Percentiles rank a stretch among this genome's conserved stretches.
Conservation (phyloP, 108 stramenopile species). For the Discostella pseudostelligera region DNA sequence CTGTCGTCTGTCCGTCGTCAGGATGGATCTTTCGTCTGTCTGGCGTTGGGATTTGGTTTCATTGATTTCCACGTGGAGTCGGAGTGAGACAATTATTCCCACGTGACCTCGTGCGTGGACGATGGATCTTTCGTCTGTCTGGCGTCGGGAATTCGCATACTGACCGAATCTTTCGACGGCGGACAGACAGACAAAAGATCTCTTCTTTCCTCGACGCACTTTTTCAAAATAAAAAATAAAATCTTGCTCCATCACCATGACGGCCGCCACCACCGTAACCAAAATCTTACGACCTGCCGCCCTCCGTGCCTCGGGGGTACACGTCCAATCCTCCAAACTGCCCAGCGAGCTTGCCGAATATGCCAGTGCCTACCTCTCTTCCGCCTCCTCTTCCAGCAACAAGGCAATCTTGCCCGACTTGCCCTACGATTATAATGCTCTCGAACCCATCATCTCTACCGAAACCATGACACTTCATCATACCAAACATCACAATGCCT, state of each 20-base stretch:
- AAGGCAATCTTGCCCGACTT: constrained; percentile 84
- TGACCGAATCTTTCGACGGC: too few species aligned
- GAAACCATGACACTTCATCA: constrained; percentile 96
- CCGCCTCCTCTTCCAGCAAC: constrained; percentile 56
- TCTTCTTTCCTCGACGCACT: too few species aligned
- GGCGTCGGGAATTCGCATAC: too few species aligned
- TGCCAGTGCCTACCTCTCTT: constrained; percentile 69
- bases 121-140: too few species aligned
- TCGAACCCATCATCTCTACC: constrained; percentile 89
- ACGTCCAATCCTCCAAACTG: constrained; percentile 74
- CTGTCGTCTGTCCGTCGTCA: too few species aligned
- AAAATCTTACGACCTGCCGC: too few species aligned
- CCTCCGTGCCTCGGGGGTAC: constrained; percentile 72
- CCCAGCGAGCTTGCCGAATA: constrained; percentile 57
- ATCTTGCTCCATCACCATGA: not conserved
- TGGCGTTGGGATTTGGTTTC: too few species aligned
- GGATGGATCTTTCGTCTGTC: too few species aligned
- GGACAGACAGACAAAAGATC: too few species aligned
- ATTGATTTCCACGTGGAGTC: too few species aligned
- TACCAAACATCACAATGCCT: constrained; percentile 92
- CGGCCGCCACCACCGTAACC: constrained; percentile 10
- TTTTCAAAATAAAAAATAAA: not conserved
- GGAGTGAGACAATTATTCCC: too few species aligned
- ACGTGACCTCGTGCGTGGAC: too few species aligned
- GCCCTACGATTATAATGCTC: constrained; percentile 86